Base-by-base conservation (phyloP, 208 protist genomes). In the Herpetomonas tarakana region DNA sequence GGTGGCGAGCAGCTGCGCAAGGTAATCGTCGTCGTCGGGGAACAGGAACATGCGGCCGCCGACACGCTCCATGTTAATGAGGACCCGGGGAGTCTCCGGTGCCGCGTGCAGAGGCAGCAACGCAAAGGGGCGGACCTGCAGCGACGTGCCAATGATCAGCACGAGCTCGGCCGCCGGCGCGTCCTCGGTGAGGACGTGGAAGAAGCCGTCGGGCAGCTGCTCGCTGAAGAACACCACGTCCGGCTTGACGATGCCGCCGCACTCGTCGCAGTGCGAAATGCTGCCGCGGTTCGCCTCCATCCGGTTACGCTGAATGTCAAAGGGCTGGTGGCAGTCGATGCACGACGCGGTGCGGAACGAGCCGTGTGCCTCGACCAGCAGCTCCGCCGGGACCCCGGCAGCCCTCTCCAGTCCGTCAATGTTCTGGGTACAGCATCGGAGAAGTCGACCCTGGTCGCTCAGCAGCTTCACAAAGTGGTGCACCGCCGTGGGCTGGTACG, bases 201-300 rank as follows among this genome's bases (percentile, higher is more conserved):
- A 91, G 66, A 98, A 98, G 2, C 66, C 46, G 14, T 85, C 64
- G 1, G 97, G 97, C 12, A 99, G 77, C 28, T 70, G 61, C 63
- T 99, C 97, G 26, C 96, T 96, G 65, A 98, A 99, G 50, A 99
- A 98, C 16, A 98, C 93, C 31, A 99, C 90, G 66, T 98, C 90
- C 3, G 98, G 98, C 68, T 99, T 99, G 3, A 98, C 75, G 18
- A 98, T 61, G 1, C 83, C 82, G 7, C 69, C 74, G 59, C 86
- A 93, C 1, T 50, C 35, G 0, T 50, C 35, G 68, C 90, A 96
- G n/a, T 52, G 83, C 18, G 87, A 83, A 19, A 94, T 59, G 18
- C 68, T 31, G 2, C 78, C 78, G 9, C 58, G 30, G 47, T 67
- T 62, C 27, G 83, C 68, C 51, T 88, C 76, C 0, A 49, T 7